Base-by-base conservation (phyloP, 2,329 filamentous ascomycete genomes). In the Hawksworthiomyces lignivorus region DNA sequence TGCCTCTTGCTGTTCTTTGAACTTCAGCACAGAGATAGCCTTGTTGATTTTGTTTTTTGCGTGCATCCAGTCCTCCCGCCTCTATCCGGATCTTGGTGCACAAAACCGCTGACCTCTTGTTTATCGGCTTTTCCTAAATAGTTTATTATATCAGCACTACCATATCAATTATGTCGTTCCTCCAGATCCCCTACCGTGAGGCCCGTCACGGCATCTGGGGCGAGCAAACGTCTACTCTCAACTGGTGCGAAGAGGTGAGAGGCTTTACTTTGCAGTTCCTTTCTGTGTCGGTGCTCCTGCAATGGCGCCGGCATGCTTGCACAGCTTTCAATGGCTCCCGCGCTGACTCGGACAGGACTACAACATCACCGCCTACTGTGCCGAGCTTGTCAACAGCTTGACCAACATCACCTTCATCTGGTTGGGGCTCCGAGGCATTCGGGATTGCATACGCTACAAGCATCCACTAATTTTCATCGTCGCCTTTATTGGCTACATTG, bases 341-440 rank as follows among this genome's bases (percentile, higher is more conserved):
- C n/a, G n/a, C n/a, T n/a, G n/a, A n/a, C n/a, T n/a, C n/a, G n/a
- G n/a, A 12, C 24, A 60, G 59, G 59, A 60, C 38, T 62, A 63
- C 51, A 62, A 60, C 45, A 57, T 63, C 44, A 61, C 56, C 3
- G 52, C 49, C 12, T 63, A 63, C 50, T 59, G 56, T 39, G 61
- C 61, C 29, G 61, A 62, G 49, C 48, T 60, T 17, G 54, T 63
- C 46, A 64, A 85, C 62, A 85, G 86, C 4, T 54, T 89, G 24
- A 95, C 87, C 26, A 95, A 95, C 59, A 59, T 84, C 4, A 66
- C 92, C 19, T 95, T 95, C 61, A 70, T 94, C 52, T 84, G 73
- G 60, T 73, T 94, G 17, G 87, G 87, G 7, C 63, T 77, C 50
- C 83, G 82, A 56, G 89, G 89, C 19, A 77, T 92, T 48, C 65